Base-by-base conservation (phyloP, 2,329 filamentous ascomycete genomes). In the Nothophoma quercina region DNA sequence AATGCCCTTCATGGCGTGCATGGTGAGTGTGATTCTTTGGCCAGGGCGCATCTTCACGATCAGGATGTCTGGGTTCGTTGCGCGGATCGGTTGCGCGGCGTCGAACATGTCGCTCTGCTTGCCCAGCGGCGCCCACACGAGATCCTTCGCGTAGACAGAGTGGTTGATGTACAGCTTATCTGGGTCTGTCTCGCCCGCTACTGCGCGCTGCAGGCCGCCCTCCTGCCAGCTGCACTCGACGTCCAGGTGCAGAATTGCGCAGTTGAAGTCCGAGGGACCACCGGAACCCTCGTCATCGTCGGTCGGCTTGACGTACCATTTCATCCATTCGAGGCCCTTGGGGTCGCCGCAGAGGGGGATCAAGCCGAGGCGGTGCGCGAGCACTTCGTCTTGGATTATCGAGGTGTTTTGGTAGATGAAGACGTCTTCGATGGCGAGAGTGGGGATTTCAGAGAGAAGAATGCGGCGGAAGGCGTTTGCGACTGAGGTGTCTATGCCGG, bases 401-500 rank as follows among this genome's bases (percentile, higher is more conserved):
- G 91, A 96, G 42, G 93, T 98, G 81, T 99, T 99, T 81, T 97
- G 96, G 73, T 91, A 85, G 60, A 98, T 87, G 78, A 89, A 99
- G 72, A 96, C 91, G 58, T 87, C 88, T 81, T 99, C 95, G 68
- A 99, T 93, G 63, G 96, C 95, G 36, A 99, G 84, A 2, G 92
- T 95, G 15, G 93, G 92, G 45, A 99, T 90, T 79, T 99, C 96
- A 63, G 93, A 85, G 75, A 99, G 89, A 68, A 98, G 84, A 67
- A 98, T 98, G 67, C 95, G 91, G 56, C 95, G 92, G 81, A 98
- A 96, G 70, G 96, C 95, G 75, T 99, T 99, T 70, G 95, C 91
- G 72, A 99, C 87, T 47, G 91, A 88, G 68, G 95, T 92, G 73
- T 99, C 95, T 66, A 97, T 79, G 64, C 93, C 93, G 66, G 96